Percentiles rank a stretch among this genome's conserved stretches.
phyloP scores from a whole-genome alignment of 495 filamentous ascomycete species.

The Pseudevernia furfuracea region DNA sequence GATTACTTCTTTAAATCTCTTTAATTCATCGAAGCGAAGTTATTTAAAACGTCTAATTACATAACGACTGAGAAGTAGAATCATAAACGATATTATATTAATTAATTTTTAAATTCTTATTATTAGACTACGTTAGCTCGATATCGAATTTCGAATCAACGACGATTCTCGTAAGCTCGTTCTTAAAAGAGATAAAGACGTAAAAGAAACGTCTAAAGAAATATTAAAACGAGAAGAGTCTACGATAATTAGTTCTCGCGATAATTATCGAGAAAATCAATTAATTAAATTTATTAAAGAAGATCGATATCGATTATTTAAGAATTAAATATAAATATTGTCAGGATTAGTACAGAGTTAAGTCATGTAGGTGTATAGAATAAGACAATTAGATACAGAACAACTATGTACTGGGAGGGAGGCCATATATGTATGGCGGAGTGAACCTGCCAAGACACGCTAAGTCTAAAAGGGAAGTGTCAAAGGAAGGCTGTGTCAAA shows the following conservation, averaged over 20 bases:
- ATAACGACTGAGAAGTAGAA: not conserved
- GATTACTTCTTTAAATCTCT: not conserved
- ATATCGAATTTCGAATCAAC: not conserved
- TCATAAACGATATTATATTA: not conserved
- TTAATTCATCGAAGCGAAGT: not conserved
- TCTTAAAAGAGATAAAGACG: too few species aligned
- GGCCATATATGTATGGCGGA: too few species aligned
- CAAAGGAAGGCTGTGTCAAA: too few species aligned
- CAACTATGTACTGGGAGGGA: too few species aligned
- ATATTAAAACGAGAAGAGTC: not conserved
- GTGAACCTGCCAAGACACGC: too few species aligned
- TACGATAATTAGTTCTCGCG: not conserved
- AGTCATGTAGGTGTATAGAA: too few species aligned
- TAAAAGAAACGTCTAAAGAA: too few species aligned
- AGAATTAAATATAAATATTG: not conserved
- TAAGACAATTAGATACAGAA: too few species aligned
- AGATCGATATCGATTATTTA: too few species aligned
- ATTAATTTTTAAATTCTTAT: not conserved
- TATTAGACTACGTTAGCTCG: not conserved
- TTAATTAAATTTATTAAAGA: not conserved
- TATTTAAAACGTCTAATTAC: not conserved
- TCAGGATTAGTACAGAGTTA: too few species aligned
- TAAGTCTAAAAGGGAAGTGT: too few species aligned
- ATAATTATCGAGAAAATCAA: not conserved
- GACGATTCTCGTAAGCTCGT: not conserved